phyloP scores from a whole-genome alignment of 768 basidiomycete genomes.

The Pulveroboletus ravenelii region DNA sequence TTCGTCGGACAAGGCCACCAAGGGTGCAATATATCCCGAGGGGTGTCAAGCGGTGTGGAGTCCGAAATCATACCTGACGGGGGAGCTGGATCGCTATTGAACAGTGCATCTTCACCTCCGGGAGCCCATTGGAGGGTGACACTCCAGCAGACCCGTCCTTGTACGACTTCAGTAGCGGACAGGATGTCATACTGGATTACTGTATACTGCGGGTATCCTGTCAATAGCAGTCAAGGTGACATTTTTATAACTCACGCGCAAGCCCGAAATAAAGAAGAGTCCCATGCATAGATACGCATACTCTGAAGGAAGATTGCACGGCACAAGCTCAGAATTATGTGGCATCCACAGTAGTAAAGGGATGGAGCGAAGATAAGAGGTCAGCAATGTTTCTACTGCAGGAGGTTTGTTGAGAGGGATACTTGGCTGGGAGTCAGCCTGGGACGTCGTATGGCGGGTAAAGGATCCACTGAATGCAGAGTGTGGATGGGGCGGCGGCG shows the following conservation, averaged over 20 bases:
- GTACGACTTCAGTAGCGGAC: slow-evolving; percentile 1
- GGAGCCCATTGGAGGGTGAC: slow-evolving; percentile 45
- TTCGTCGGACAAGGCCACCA: slow-evolving; percentile 23
- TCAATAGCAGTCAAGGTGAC: neutral
- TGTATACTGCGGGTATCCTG: slow-evolving; percentile 12
- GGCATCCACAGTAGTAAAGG: slow-evolving; percentile 43
- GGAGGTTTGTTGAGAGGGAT: slow-evolving; percentile 33
- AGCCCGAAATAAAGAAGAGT: slow-evolving; percentile 39
- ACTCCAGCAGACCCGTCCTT: slow-evolving; percentile 41
- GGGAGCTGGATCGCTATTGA: neutral
- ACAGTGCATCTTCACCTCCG: slow-evolving; percentile 43
- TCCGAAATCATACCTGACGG: neutral
- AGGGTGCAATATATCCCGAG: slow-evolving; percentile 8
- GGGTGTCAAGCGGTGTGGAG: neutral
- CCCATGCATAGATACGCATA: slow-evolving; percentile 44
- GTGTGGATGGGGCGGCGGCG: neutral
- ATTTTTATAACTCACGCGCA: slow-evolving; percentile 31
- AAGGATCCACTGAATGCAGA: neutral
- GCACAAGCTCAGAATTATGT: slow-evolving; percentile 26
- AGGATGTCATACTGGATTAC: neutral
- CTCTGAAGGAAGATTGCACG: slow-evolving; percentile 29
- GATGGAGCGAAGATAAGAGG: slow-evolving; percentile 34
- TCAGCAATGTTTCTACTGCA: slow-evolving; percentile 40
- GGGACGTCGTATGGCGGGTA: neutral
- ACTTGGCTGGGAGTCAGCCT: neutral